Percentiles rank a stretch among this genome's conserved stretches.
phyloP scores from a whole-genome alignment of 495 filamentous ascomycete genomes.

The Aspergillus olivimuriae region DNA sequence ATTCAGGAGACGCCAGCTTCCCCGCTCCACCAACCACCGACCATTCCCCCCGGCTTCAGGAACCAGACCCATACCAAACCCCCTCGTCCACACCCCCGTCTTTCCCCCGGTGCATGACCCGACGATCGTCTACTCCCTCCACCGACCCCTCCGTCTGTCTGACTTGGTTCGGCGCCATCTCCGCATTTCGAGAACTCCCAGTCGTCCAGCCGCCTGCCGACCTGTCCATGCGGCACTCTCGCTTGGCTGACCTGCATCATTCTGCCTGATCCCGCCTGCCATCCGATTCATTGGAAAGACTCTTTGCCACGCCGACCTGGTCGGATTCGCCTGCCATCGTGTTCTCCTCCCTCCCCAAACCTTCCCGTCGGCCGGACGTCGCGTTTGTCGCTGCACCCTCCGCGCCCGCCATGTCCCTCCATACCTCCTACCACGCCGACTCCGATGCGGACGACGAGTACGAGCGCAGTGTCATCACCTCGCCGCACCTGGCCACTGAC shows the following conservation, averaged over 20 bases:
- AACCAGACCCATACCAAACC: too few relatives aligned
- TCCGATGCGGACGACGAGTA: slow-evolving; percentile 94
- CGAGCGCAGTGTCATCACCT: slow-evolving; percentile 72
- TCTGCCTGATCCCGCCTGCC: background rate
- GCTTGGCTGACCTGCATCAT: slow-evolving; percentile 5
- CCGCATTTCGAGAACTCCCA: slow-evolving; percentile 1
- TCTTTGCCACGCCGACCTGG: background rate
- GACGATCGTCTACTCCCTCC: background rate
- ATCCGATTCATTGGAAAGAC: background rate
- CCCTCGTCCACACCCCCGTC: background rate
- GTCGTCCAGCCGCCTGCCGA: slow-evolving; percentile 9
- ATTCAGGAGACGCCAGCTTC: slow-evolving; percentile 10
- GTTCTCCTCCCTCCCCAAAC: background rate
- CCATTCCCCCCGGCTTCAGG: slow-evolving; percentile 1
- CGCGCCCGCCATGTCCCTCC: slow-evolving; percentile 39
- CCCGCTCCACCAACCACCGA: slow-evolving; percentile 1
- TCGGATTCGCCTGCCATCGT: too few relatives aligned
- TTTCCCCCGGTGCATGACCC: background rate
- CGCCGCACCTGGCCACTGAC: slow-evolving; percentile 65
- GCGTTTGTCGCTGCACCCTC: background rate
- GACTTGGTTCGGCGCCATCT: slow-evolving; percentile 1
- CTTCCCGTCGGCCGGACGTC: slow-evolving; percentile 9
- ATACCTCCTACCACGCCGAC: slow-evolving; percentile 63
- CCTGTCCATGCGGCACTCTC: slow-evolving; percentile 14
- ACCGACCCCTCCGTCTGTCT: background rate